phyloP scores from a whole-genome alignment of 495 filamentous ascomycete genomes.

The Recurvomyces mirabilis region DNA sequence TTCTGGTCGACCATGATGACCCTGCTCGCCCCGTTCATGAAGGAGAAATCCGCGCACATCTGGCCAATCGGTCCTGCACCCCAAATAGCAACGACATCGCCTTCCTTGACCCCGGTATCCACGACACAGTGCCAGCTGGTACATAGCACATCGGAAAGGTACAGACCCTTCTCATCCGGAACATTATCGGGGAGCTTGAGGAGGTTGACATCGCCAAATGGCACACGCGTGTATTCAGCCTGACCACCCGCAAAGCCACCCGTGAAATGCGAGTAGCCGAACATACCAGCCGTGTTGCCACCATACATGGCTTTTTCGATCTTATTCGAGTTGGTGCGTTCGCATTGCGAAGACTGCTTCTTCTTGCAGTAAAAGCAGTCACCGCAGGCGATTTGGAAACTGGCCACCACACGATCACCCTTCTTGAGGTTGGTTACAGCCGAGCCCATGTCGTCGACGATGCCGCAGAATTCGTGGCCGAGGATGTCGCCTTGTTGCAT shows the following conservation, averaged over 20 bases:
- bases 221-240: conserved; percentile 78
- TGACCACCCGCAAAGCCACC: conserved; percentile 86
- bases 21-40: conserved; percentile 58
- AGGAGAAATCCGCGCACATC: conserved; percentile 63
- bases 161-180: conserved; percentile 78
- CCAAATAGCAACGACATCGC: conserved; percentile 75
- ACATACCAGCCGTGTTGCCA: conserved; percentile 56
- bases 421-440: conserved; percentile 46
- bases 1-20: conserved; percentile 77
- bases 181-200: conserved; percentile 69
- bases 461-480: conserved; percentile 80
- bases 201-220: conserved; percentile 71
- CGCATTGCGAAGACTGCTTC: conserved; percentile 66
- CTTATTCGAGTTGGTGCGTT: conserved; percentile 62
- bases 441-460: conserved; percentile 60
- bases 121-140: conserved; percentile 77
- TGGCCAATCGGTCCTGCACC: conserved; percentile 68
- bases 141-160: conserved; percentile 65
- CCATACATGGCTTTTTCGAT: conserved; percentile 57
- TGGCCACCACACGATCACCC: conserved; percentile 72
- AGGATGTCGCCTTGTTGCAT: conserved; percentile 76
- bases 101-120: conserved; percentile 69
- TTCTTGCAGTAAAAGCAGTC: conserved; percentile 66
- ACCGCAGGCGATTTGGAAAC: conserved; percentile 77
- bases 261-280: conserved; percentile 67